Conservation (phyloP, 306 rosid species). For the Prunus dulcis region DNA sequence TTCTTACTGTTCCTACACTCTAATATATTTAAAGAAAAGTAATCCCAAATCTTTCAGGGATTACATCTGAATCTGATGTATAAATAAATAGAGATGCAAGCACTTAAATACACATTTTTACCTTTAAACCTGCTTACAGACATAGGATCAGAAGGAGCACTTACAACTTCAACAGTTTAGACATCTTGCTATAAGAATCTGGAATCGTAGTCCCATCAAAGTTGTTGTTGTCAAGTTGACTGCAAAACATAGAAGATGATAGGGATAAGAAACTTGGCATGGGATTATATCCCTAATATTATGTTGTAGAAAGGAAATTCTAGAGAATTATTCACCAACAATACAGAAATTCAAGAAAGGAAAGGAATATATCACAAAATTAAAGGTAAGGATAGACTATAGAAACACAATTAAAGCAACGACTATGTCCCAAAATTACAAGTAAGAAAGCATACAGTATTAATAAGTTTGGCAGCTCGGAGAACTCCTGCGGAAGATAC, state of each 20-base stretch:
- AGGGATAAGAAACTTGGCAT: background rate
- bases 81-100: background rate
- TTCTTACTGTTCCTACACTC: background rate
- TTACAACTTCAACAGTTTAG: slow-evolving; percentile 44
- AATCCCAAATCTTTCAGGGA: background rate
- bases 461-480: slow-evolving; percentile 38
- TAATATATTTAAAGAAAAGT: background rate
- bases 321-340: background rate
- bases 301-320: background rate
- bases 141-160: slow-evolving; percentile 16
- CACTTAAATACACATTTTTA: background rate
- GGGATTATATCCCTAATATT: background rate
- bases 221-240: slow-evolving; percentile 51
- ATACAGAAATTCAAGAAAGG: background rate
- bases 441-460: slow-evolving; percentile 43
- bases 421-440: background rate
- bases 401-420: background rate
- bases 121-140: background rate
- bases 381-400: background rate
- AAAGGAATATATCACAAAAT: background rate
- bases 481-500: slow-evolving; percentile 63
- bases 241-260: slow-evolving; percentile 18
- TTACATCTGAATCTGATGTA: background rate
- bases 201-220: slow-evolving; percentile 41
- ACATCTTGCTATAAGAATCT: slow-evolving; percentile 36